Evolutionary conservation across 495 filamentous ascomycete species (phyloP).

Genomic region (Saxophila tyrrhenica): DNA sequence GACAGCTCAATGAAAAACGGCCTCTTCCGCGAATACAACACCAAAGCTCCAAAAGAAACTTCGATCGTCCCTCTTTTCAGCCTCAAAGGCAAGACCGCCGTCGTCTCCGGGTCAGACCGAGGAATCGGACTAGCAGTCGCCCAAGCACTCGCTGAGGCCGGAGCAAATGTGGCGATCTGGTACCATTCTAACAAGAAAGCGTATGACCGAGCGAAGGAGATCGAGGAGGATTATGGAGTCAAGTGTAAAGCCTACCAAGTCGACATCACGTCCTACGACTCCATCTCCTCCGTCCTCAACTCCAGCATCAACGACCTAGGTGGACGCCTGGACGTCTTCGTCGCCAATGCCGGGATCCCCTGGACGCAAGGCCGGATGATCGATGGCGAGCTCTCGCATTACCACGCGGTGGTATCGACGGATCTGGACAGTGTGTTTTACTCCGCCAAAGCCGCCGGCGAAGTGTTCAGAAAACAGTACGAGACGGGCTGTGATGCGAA

Average conservation of each 20-base stretch:
- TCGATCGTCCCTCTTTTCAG: conserved; percentile 68
- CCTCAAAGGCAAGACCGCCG: conserved; percentile 70
- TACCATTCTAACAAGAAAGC: conserved; percentile 71
- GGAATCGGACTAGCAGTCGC: conserved; percentile 74
- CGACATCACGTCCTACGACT: conserved; percentile 21
- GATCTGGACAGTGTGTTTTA: conserved; percentile 78
- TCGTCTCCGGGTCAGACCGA: conserved; percentile 69
- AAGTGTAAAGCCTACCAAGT: conserved; percentile 45
- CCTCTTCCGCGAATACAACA: conserved; percentile 27
- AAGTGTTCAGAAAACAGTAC: conserved; percentile 56
- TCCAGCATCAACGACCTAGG: conserved; percentile 26
- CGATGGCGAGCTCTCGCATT: conserved; percentile 38
- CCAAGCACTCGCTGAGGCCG: conserved; percentile 68
- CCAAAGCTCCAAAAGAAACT: conserved; percentile 42
- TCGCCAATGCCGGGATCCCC: conserved; percentile 26
- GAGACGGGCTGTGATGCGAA: conserved; percentile 51
- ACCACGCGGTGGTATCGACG: conserved; percentile 56
- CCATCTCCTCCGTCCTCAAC: conserved; percentile 19
- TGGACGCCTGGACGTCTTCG: conserved; percentile 27
- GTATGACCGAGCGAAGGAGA: conserved; percentile 55
- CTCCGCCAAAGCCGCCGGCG: conserved; percentile 66
- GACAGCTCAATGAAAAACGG: conserved; percentile 23
- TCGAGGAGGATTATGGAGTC: conserved; percentile 67
- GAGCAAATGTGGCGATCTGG: conserved; percentile 81
- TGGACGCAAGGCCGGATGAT: conserved; percentile 24